Evolutionary conservation across 805 yeast genomes (phyloP), one percentile per base, ranked within the genome.

Genomic region (Ogataea saltuana): DNA sequence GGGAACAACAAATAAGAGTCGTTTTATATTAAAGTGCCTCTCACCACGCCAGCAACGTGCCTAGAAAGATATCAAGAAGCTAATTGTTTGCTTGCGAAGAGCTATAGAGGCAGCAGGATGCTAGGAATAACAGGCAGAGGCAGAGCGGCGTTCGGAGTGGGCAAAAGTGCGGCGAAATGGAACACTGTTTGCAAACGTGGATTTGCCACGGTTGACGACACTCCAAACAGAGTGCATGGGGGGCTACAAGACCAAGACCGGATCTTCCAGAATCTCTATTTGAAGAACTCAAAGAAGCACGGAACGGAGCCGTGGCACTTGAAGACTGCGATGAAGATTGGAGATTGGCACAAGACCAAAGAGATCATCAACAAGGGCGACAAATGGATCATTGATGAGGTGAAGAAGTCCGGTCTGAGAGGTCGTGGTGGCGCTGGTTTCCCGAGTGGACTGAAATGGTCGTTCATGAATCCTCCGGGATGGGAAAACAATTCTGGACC

Each of bases 391-490:
- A 87, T 88, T 59, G 88, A 84, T 60, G 91, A 87, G 69, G 81
- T 85, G 73, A 87, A 87, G 64, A 76, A 80, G 57, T 83, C 90
- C 17, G 95, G 95, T 17, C 74, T 87, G 51, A 79, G 96, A 63
- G 96, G 96, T 46, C 80, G 96, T 67, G 96, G 96, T 46, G 96
- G 96, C 60, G 96, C 96, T 34, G 96, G 96, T 13, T 87, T 87
- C 75, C 96, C 96, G 42, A 80, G 89, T 18, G 96, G 96, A 23
- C 76, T 87, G 60, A 87, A 87, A 68, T 87, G 95, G 95, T 85
- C 93, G 18, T 87, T 87, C 63, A 87, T 87, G 96, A 88, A 88
- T 69, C 96, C 96, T 34, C 96, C 96, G 42, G 93, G 93, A 46
- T 87, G 96, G 96, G 95, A 87, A 49, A 88, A 87, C 62, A 87